Evolutionary conservation across 2,329 filamentous ascomycete genomes (phyloP), one percentile per base, ranked within the genome.

Genomic region (Cladophialophora psammophila): DNA sequence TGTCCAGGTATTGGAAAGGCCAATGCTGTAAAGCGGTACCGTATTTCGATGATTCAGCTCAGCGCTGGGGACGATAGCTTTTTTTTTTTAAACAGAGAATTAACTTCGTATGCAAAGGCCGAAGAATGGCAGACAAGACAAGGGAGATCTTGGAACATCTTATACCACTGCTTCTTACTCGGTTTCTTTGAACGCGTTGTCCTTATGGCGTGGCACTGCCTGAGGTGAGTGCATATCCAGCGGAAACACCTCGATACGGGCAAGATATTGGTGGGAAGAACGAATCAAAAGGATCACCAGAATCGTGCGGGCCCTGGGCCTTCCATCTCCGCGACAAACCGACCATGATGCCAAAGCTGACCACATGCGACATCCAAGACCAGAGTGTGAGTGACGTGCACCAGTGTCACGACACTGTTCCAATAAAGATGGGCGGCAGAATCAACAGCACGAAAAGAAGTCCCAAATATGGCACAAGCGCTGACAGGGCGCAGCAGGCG

Each of bases 401-500:
- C 15, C 10, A 13, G 7, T 50, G 45, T 50, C 26, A 50, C 18
- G 36, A 10, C n/a, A 8, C 2, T 48, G 20, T 48, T 48, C 42
- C 42, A 26, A 48, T 48, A 7, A 48, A n/a, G 42, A 48, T 7
- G 42, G n/a, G 8, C n/a, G 6, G 40, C 7, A 12, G 12, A 48
- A 26, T 9, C 40, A 31, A 38, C 38, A 34, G 7, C 26, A 36
- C 38, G 32, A 32, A 18, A n/a, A 50, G 40, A 45, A 60, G 57
- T 50, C 26, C 45, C 45, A 61, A 54, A 34, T 42, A 7, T 32
- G 57, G 53, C 42, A 20, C 55, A 64, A 40, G 55, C 20, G 54
- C 62, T 64, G 55, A 64, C 62, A 60, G 45, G 62, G 62, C 42
- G 62, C 63, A 60, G 56, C 31, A 9, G 31, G 31, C 26, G 35